Evolutionary conservation across 2,329 filamentous ascomycete genomes (phyloP).

Genomic region (Tolypocladium tropicale): DNA sequence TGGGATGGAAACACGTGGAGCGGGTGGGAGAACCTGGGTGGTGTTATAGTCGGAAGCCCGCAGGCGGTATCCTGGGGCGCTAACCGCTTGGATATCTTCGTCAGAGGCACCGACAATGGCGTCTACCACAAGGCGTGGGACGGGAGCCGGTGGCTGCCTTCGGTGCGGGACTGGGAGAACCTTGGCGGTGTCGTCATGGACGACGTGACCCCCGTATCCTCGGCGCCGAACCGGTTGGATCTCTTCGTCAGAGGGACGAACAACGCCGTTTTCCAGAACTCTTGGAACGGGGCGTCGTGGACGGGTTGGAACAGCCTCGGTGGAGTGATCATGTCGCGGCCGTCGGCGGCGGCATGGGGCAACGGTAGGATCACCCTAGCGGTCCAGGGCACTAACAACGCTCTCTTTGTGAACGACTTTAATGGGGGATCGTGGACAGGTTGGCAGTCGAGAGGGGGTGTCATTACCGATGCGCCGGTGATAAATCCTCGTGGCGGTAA

Average conservation of each 20-base stretch:
- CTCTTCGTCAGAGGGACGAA: neutral
- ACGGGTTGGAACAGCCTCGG: neutral
- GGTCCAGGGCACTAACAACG: neutral
- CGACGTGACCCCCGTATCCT: neutral
- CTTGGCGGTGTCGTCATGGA: neutral
- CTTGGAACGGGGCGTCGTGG: neutral
- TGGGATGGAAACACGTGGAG: neutral
- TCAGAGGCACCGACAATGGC: neutral
- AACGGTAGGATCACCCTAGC: neutral
- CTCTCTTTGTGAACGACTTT: neutral
- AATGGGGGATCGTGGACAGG: neutral
- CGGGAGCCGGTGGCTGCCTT: neutral
- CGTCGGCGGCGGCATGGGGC: neutral
- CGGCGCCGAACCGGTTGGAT: neutral
- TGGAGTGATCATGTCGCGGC: neutral
- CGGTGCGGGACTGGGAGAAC: neutral
- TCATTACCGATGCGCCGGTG: neutral
- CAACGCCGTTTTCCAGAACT: neutral
- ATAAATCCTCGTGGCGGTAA: neutral
- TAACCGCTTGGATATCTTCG: neutral
- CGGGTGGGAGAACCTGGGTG: neutral
- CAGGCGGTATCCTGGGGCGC: neutral
- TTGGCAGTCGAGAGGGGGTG: neutral
- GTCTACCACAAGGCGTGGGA: neutral
- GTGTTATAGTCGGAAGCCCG: neutral